phyloP scores from a whole-genome alignment of 441 rosid genomes.

The Arabidopsis hybrid region DNA sequence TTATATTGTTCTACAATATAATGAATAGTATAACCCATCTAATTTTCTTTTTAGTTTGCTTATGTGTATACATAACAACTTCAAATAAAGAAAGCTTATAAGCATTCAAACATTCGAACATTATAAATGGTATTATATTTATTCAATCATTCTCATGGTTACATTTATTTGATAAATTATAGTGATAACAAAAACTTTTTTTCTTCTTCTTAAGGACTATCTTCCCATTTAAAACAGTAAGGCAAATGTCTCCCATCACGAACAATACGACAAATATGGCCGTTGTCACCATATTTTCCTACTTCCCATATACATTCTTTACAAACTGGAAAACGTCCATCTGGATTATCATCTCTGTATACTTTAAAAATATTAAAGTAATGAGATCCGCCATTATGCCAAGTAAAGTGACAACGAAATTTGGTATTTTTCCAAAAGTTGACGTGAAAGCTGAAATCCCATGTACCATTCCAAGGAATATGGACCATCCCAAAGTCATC shows the following conservation, averaged over 20 bases:
- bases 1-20: neutral
- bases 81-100: neutral
- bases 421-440: neutral
- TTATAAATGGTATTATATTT: neutral
- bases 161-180: neutral
- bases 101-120: neutral
- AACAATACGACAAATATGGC: neutral
- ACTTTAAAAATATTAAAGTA: neutral
- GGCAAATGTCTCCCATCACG: neutral
- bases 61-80: neutral
- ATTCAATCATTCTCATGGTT: neutral
- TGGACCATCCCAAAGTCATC: neutral
- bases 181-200: neutral
- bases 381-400: neutral
- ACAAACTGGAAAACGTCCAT: neutral
- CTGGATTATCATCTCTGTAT: neutral
- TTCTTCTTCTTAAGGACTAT: neutral
- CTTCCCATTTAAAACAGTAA: neutral
- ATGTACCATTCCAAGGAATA: neutral
- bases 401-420: neutral
- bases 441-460: neutral
- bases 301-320: conserved; percentile 14
- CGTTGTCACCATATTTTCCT: neutral
- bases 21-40: neutral
- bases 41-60: neutral